These are phyloP conservation scores for Monilinia fructigena DNA, from an alignment of 2,329 filamentous ascomycete species.

Conservation along the genomic window DNA sequence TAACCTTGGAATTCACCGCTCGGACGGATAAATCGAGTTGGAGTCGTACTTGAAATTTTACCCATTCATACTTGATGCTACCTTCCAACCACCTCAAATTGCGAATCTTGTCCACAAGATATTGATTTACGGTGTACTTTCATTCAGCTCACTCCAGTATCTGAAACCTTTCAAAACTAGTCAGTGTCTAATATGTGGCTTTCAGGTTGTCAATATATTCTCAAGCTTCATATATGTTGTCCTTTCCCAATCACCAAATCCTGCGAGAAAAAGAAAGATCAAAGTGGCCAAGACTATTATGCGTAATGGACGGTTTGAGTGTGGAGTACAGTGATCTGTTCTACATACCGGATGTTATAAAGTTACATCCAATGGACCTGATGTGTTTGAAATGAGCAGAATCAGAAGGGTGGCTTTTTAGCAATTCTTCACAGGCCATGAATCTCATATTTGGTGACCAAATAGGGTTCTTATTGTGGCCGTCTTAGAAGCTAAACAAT, in stretches of 20 bases:
- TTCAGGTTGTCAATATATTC: neutral
- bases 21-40: neutral
- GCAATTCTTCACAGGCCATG: neutral
- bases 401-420: neutral
- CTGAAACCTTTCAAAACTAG: neutral
- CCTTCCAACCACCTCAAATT: neutral
- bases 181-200: neutral
- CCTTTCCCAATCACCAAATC: neutral
- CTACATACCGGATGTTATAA: neutral
- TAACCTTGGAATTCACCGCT: neutral
- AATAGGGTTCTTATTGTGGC: neutral
- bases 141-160: neutral
- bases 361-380: neutral
- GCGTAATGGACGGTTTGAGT: neutral
- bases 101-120: neutral
- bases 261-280: neutral
- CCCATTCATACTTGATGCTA: neutral
- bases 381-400: neutral
- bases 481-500: neutral
- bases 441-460: conserved; percentile 11
- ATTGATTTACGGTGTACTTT: neutral
- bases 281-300: neutral
- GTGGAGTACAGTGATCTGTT: neutral
- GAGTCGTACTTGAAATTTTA: neutral
- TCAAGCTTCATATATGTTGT: neutral